Evolutionary conservation across 805 yeast species (phyloP), one percentile per base, ranked within the genome.

Genomic region (fission yeast (Schizosaccharomyces pombe)): DNA sequence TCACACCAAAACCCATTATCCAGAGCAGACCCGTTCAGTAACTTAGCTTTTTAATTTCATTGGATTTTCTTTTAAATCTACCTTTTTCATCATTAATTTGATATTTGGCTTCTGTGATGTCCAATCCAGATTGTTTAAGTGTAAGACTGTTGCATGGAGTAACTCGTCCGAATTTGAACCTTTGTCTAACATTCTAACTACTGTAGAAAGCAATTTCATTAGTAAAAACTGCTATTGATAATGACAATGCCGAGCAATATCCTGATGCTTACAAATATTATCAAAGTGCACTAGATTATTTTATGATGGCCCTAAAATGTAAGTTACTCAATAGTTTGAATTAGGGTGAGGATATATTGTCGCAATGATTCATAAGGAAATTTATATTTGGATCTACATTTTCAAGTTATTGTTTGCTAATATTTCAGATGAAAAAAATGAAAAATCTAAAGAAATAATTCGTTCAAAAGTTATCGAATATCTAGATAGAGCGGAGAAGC

Each of bases 251-350:
- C 26, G 80, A 89, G 54, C 75, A 80, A 59, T 89, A 87, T 62
- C 95, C 85, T 54, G 97, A 91, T 60, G 97, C 98, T 0, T 89
- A 89, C 67, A 83, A 85, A 57, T 75, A 85, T 51, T 91, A 91
- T 68, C 87, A 84, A 70, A 83, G 83, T 62, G 96, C 96, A 1
- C 72, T 91, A 55, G 97, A 91, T 66, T 91, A 91, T 68, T 72
- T 91, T 61, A 86, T 91, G 95, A 72, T 86, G 60, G 98, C 98
- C 3, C 73, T 91, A 61, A 91, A 91, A 68, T 89, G 68, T 65
- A 58, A 32, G 67, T 56, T 29, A 66, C 58, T 3, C 16, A 32
- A 19, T 14, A 14, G 31, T 19, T 19, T n/a, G 31, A n/a, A n/a
- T n/a, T n/a, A n/a, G n/a, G n/a, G n/a, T n/a, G n/a, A n/a, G n/a